Percentiles rank a stretch among this genome's conserved stretches.
Conservation (phyloP, 192 early-diverging fungal genomes). For the Backusella morwellensis region DNA sequence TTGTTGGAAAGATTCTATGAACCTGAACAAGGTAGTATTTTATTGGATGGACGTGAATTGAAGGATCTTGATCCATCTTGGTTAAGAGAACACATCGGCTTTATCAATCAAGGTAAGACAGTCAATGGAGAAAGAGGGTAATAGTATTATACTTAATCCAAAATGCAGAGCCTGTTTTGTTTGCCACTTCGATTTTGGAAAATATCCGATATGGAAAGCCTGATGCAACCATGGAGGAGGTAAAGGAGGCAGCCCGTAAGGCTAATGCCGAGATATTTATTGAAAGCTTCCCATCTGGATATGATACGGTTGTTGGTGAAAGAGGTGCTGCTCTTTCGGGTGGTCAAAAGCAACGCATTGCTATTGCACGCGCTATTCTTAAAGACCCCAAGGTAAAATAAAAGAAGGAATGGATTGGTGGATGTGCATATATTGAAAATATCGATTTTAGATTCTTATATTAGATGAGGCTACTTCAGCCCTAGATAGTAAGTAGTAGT, state of each 20-base stretch:
- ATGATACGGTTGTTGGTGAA: conserved; percentile 91
- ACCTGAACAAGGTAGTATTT: conserved; percentile 58
- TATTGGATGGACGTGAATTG: conserved; percentile 62
- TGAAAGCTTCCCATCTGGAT: conserved; percentile 69
- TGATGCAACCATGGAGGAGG: conserved; percentile 69
- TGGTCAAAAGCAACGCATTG: conserved; percentile 63
- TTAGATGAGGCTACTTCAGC: conserved; percentile 80
- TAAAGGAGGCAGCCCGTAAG: conserved; percentile 59
- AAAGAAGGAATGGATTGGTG: neutral
- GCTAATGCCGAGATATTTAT: conserved; percentile 81
- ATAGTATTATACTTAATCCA: neutral
- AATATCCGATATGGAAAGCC: conserved; percentile 70
- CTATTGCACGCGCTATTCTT: conserved; percentile 60
- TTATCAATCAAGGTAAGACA: conserved; percentile 55
- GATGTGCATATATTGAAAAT: neutral
- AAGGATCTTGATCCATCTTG: conserved; percentile 57
- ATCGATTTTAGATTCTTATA: conserved; percentile 55
- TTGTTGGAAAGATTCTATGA: conserved; percentile 81
- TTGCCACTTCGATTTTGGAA: conserved; percentile 73
- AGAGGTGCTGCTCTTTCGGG: conserved; percentile 61
- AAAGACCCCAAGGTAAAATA: conserved; percentile 47
- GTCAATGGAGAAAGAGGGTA: neutral
- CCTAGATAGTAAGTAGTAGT: conserved; percentile 52
- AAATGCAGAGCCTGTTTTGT: conserved; percentile 66
- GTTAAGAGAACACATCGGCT: conserved; percentile 68